phyloP scores from a whole-genome alignment of 495 filamentous ascomycete species.

The Trichoderma reesei region DNA sequence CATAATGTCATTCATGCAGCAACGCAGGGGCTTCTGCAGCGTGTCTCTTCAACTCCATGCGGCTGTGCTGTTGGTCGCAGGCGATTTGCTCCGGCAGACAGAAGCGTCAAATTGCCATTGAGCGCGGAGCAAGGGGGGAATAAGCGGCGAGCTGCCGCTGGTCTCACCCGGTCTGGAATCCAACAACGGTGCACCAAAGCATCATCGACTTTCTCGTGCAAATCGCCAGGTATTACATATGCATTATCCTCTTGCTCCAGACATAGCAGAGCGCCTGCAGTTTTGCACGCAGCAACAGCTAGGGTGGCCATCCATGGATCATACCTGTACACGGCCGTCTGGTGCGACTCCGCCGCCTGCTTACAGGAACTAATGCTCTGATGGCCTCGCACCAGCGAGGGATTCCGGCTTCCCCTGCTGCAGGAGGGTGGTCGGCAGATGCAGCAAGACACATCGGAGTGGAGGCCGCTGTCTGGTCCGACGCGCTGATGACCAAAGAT shows the following conservation, averaged over 20 bases:
- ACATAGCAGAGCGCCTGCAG: background rate
- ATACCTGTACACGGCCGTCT: too few species aligned
- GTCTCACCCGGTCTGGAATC: background rate
- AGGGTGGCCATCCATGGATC: background rate
- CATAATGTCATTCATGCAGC: slow-evolving; percentile 7
- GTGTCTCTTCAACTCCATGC: background rate
- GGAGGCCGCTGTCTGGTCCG: background rate
- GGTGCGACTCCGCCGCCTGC: background rate
- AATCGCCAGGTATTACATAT: too few species aligned
- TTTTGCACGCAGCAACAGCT: background rate
- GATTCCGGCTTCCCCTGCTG: background rate
- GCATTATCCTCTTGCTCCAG: background rate
- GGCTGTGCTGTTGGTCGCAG: too few species aligned
- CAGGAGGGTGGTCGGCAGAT: background rate
- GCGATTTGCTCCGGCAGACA: too few species aligned
- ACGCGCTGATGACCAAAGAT: background rate
- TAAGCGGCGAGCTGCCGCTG: background rate
- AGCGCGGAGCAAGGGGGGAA: too few species aligned
- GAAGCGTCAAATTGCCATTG: too few species aligned
- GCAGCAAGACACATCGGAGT: slow-evolving; percentile 4
- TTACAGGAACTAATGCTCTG: background rate
- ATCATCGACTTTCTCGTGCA: too few species aligned
- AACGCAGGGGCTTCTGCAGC: slow-evolving; percentile 1
- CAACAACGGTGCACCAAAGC: too few species aligned
- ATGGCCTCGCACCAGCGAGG: background rate